Percentiles rank a stretch among this genome's conserved stretches.
Evolutionary conservation across 371 early-diverging fungal species (phyloP).

Genomic region (Mortierella sp.): DNA sequence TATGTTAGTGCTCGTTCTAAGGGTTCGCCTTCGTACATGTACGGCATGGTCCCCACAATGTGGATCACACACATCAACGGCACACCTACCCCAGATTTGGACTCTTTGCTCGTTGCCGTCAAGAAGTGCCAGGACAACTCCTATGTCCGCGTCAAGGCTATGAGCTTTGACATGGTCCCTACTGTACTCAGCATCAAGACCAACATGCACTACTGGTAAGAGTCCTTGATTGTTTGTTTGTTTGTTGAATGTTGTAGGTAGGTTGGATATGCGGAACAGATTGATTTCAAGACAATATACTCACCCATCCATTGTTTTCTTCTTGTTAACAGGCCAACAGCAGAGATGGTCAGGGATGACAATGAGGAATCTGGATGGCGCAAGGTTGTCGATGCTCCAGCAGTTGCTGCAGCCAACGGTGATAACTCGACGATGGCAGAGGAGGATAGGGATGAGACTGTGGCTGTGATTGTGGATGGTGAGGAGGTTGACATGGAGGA

Average conservation of each 20-base stretch:
- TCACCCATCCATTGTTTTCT: background rate
- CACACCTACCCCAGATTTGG: slow-evolving; percentile 70
- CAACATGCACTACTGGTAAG: slow-evolving; percentile 86
- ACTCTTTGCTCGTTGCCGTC: slow-evolving; percentile 75
- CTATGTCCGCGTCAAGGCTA: slow-evolving; percentile 87
- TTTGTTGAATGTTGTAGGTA: background rate
- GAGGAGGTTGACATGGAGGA: slow-evolving; percentile 50
- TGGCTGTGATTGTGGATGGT: slow-evolving; percentile 33
- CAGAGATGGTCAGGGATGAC: slow-evolving; percentile 67
- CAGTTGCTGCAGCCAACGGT: background rate
- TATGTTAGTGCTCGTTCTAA: slow-evolving; percentile 80
- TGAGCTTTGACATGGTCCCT: slow-evolving; percentile 87
- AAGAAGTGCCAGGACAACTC: slow-evolving; percentile 74
- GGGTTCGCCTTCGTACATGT: slow-evolving; percentile 89
- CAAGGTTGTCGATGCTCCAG: slow-evolving; percentile 40
- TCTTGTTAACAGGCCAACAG: slow-evolving; percentile 59
- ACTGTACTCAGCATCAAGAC: slow-evolving; percentile 85
- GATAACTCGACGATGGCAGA: background rate
- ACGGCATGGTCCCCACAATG: slow-evolving; percentile 85
- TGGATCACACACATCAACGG: slow-evolving; percentile 85
- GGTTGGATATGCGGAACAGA: slow-evolving; percentile 4
- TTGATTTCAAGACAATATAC: background rate
- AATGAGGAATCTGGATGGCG: slow-evolving; percentile 72
- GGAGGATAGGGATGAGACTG: slow-evolving; percentile 14
- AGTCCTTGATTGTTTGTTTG: background rate